These are phyloP conservation scores for Neckera pumila DNA, from an alignment of 225 moss, liverwort and hornwort species.

Conservation along the genomic window DNA sequence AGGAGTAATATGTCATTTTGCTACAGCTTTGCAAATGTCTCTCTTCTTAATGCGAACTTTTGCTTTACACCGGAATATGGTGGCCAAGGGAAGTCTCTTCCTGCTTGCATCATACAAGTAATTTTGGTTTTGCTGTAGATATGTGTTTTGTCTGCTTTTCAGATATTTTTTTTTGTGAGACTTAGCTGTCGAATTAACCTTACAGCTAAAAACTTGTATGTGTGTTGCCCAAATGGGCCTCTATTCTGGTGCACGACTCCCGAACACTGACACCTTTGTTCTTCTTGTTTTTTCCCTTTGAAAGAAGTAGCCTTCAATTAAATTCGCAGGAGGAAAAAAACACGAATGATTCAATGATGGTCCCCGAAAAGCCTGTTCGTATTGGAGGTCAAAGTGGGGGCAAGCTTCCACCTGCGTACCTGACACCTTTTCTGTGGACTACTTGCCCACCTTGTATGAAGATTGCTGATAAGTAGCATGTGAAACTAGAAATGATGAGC, in stretches of 20 bases:
- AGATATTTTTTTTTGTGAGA: background rate
- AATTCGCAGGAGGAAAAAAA: background rate
- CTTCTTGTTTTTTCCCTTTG: background rate
- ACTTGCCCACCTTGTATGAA: background rate
- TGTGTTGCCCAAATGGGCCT: background rate
- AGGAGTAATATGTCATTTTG: constrained; percentile 5
- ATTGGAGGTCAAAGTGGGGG: background rate
- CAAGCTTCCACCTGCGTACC: background rate
- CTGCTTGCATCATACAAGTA: background rate
- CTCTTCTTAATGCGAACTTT: background rate
- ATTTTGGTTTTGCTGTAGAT: background rate
- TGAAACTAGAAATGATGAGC: background rate
- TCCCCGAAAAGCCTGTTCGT: background rate
- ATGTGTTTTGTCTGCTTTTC: background rate
- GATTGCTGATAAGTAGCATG: background rate
- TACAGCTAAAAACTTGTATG: background rate
- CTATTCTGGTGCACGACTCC: background rate
- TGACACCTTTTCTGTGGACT: background rate
- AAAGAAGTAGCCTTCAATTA: background rate
- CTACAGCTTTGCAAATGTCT: background rate
- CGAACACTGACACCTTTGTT: background rate
- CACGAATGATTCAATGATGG: background rate
- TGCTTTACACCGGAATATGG: background rate
- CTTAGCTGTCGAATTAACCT: background rate
- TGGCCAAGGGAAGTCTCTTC: background rate